Evolutionary conservation across 495 filamentous ascomycete species (phyloP).

Genomic region (Podospora conica): DNA sequence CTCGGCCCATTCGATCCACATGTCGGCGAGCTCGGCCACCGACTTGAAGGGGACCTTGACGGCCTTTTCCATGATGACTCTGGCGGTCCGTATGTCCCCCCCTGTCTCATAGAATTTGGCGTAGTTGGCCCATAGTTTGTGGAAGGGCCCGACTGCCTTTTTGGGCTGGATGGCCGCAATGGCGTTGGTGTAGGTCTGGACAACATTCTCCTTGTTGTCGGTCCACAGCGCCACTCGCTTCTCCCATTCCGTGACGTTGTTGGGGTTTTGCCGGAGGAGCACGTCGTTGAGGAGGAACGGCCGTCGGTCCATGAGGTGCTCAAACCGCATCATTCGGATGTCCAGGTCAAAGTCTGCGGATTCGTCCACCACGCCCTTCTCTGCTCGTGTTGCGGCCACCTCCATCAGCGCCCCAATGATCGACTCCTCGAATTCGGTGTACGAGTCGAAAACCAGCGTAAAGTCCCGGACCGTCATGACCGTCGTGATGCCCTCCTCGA

Average conservation of each 20-base stretch:
- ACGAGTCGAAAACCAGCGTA: conserved; percentile 91
- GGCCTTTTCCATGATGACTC: conserved; percentile 94
- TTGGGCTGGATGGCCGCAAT: conserved; percentile 90
- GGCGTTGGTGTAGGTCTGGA: conserved; percentile 91
- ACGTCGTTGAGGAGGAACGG: conserved; percentile 98
- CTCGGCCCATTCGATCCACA: conserved; percentile 98
- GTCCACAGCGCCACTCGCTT: conserved; percentile 94
- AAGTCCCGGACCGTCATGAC: conserved; percentile 99
- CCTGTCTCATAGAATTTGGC: conserved; percentile 95
- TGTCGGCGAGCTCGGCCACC: conserved; percentile 89
- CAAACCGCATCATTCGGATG: conserved; percentile 95
- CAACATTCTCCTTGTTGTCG: conserved; percentile 83
- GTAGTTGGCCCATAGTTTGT: conserved; percentile 95
- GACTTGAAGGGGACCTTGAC: conserved; percentile 96
- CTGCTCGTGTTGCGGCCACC: conserved; percentile 69
- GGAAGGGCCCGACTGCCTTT: conserved; percentile 89
- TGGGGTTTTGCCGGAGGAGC: conserved; percentile 86
- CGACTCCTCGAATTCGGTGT: conserved; percentile 94
- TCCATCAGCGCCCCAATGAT: conserved; percentile 91
- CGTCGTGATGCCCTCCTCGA: conserved; percentile 94
- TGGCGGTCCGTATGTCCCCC: conserved; percentile 74
- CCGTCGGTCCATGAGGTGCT: conserved; percentile 94
- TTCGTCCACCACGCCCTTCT: conserved; percentile 74
- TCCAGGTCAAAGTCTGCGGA: conserved; percentile 93
- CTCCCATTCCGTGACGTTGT: conserved; percentile 96